Conservation (phyloP, 257 asterid species). For the Ocimum tenuiflorum region DNA sequence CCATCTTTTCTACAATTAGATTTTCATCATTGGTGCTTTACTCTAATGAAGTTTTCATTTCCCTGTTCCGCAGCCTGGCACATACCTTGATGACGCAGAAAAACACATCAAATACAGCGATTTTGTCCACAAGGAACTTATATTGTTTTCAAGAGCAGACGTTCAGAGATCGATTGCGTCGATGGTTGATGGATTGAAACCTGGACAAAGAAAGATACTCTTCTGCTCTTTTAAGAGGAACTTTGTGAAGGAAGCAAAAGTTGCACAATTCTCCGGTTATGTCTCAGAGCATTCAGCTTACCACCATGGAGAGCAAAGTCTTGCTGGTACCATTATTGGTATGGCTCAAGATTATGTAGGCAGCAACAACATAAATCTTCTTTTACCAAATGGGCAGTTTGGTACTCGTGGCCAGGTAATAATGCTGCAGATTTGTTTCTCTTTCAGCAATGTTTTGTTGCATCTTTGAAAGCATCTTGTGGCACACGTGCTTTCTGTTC, state of each 20-base stretch:
- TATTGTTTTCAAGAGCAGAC: conserved; percentile 88
- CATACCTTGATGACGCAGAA: conserved; percentile 67
- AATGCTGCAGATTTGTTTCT: background rate
- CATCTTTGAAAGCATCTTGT: background rate
- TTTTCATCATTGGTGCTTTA: background rate
- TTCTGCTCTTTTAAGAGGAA: conserved; percentile 90
- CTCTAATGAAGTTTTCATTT: background rate
- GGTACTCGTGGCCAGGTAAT: conserved; percentile 86
- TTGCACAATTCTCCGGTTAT: conserved; percentile 91
- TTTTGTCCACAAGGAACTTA: conserved; percentile 90
- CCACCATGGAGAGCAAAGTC: conserved; percentile 98
- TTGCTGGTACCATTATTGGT: conserved; percentile 84
- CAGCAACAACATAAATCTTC: conserved; percentile 87
- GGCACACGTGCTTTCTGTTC: background rate
- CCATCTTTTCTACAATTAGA: background rate
- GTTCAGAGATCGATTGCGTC: conserved; percentile 97
- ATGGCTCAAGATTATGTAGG: conserved; percentile 96
- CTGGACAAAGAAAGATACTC: conserved; percentile 94
- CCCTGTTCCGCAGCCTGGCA: conserved; percentile 69
- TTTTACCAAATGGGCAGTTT: conserved; percentile 91
- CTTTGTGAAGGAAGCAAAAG: conserved; percentile 75
- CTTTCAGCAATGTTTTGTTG: background rate
- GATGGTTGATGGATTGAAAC: conserved; percentile 96
- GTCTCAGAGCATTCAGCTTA: conserved; percentile 98
- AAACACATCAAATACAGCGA: conserved; percentile 68